These are phyloP conservation scores for Trichophyton mentagrophytes DNA, from an alignment of 2,329 filamentous ascomycete genomes.

Conservation along the genomic window DNA sequence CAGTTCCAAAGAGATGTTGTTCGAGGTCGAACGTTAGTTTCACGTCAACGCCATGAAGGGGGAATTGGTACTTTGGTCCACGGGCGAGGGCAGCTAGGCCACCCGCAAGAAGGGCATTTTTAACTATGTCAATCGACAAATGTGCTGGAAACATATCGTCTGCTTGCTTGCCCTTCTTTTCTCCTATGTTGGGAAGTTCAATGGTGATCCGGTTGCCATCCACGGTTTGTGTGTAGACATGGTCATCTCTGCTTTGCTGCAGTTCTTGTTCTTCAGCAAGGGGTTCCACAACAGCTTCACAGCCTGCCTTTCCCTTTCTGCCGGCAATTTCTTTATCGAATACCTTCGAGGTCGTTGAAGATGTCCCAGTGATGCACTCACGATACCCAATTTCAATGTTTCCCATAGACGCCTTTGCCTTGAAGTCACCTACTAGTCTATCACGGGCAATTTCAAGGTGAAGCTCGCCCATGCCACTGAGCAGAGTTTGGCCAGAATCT, in stretches of 20 bases:
- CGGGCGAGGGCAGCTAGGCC: constrained; percentile 71
- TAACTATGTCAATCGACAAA: constrained; percentile 37
- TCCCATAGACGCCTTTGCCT: constrained; percentile 72
- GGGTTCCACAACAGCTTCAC: constrained; percentile 55
- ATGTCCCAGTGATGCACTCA: constrained; percentile 56
- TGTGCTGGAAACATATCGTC: constrained; percentile 32
- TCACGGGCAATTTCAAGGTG: constrained; percentile 89
- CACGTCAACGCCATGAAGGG: constrained; percentile 63
- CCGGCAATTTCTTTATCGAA: constrained; percentile 73
- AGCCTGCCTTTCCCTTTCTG: constrained; percentile 64
- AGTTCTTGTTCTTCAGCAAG: constrained; percentile 24
- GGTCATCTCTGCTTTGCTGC: constrained; percentile 10
- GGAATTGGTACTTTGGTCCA: constrained; percentile 67
- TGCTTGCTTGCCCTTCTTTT: constrained; percentile 1
- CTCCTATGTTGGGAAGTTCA: constrained; percentile 37
- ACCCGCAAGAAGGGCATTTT: constrained; percentile 57
- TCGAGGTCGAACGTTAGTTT: constrained; percentile 54
- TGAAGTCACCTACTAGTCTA: constrained; percentile 76
- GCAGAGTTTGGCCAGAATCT: constrained; percentile 81
- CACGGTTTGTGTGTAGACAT: constrained; percentile 33
- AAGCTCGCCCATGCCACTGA: constrained; percentile 92
- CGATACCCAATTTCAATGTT: constrained; percentile 92
- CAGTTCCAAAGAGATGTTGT: constrained; percentile 52
- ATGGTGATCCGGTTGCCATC: constrained; percentile 62
- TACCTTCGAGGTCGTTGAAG: constrained; percentile 44